phyloP scores from a whole-genome alignment of 2,329 filamentous ascomycete species.

The Xylariaceae sp. region DNA sequence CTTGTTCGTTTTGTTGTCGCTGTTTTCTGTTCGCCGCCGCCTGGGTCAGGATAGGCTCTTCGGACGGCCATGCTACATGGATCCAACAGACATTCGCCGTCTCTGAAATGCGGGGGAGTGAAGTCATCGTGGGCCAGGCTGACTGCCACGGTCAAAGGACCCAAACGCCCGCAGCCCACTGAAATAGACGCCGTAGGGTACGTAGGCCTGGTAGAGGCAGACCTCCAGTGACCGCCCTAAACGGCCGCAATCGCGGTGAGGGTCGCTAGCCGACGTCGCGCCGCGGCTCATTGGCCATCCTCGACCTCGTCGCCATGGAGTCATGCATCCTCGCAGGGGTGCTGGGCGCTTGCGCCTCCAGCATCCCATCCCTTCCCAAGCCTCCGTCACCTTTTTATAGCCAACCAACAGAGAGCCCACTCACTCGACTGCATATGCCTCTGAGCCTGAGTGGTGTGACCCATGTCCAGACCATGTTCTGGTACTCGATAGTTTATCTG shows the following conservation, averaged over 20 bases:
- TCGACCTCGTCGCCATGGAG: conserved; percentile 16
- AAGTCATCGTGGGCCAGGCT: neutral
- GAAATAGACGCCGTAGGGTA: conserved; percentile 23
- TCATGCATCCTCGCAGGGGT: conserved; percentile 21
- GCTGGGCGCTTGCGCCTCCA: conserved; percentile 35
- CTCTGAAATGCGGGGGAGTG: conserved; percentile 15
- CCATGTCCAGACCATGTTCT: conserved; percentile 10
- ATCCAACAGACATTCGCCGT: neutral
- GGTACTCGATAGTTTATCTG: conserved; percentile 13
- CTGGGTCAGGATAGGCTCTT: too few species aligned
- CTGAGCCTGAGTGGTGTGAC: conserved; percentile 10
- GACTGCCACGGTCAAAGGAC: neutral
- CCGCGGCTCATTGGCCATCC: conserved; percentile 19
- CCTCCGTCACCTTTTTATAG: conserved; percentile 31
- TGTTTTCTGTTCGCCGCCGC: too few species aligned
- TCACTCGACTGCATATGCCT: conserved; percentile 18
- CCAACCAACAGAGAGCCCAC: conserved; percentile 29
- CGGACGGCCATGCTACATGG: too few species aligned
- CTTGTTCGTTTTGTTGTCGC: too few species aligned
- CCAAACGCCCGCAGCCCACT: neutral
- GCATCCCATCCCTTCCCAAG: conserved; percentile 19
- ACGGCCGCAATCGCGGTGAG: conserved; percentile 19
- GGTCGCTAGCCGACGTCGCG: conserved; percentile 23
- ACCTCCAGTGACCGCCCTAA: too few species aligned
- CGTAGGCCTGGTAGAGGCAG: too few species aligned